phyloP scores from a whole-genome alignment of 148 eudicot genomes.

The Simmondsia chinensis region DNA sequence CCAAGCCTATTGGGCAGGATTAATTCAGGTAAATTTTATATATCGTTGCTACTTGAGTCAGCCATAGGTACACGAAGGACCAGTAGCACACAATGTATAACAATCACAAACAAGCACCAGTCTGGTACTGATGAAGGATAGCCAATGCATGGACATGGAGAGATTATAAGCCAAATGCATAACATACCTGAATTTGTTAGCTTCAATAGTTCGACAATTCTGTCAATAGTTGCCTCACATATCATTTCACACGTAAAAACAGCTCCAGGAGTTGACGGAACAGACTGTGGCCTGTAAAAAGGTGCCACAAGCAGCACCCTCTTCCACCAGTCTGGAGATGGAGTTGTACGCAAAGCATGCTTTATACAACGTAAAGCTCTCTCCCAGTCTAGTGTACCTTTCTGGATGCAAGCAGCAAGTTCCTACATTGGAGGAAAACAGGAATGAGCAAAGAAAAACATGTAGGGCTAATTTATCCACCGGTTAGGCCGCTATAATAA shows the following conservation, averaged over 20 bases:
- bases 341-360: slow-evolving; percentile 91
- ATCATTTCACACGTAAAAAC: slow-evolving; percentile 96
- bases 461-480: not conserved
- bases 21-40: no score
- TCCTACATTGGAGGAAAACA: slow-evolving; percentile 41
- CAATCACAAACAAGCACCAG: no score
- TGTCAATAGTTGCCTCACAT: slow-evolving; percentile 86
- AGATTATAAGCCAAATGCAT: no score
- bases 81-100: no score
- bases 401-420: slow-evolving; percentile 80
- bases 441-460: not conserved
- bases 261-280: slow-evolving; percentile 73
- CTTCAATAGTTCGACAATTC: slow-evolving; percentile 84
- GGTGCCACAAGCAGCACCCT: slow-evolving; percentile 89
- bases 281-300: slow-evolving; percentile 49
- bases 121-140: no score
- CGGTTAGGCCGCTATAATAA: no score
- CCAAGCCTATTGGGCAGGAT: no score
- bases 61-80: no score
- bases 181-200: slow-evolving; percentile 91
- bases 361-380: slow-evolving; percentile 89
- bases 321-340: slow-evolving; percentile 99
- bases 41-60: no score
- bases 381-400: slow-evolving; percentile 95
- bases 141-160: no score